These are phyloP conservation scores for Dryadomyces quercus-mongolicae DNA, from an alignment of 2,329 filamentous ascomycete genomes.

Conservation along the genomic window DNA sequence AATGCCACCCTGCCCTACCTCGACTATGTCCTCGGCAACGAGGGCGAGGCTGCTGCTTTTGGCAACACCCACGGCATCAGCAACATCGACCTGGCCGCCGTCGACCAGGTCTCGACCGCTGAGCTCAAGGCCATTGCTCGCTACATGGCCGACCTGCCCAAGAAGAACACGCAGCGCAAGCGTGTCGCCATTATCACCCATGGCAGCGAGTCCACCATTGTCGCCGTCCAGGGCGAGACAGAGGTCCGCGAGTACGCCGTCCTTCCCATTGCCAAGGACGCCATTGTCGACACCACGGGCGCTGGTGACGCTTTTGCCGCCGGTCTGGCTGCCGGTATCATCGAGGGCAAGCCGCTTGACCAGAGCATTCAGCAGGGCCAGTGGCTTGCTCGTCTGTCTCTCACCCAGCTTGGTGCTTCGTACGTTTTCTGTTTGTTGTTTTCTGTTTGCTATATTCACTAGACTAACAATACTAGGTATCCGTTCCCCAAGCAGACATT, in stretches of 20 bases:
- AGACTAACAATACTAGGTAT: constrained; percentile 38
- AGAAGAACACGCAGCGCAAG: constrained; percentile 77
- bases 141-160: constrained; percentile 75
- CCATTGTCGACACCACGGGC: constrained; percentile 94
- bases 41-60: constrained; percentile 84
- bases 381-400: constrained; percentile 89
- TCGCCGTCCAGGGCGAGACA: constrained; percentile 61
- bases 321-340: constrained; percentile 81
- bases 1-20: constrained; percentile 82
- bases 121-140: constrained; percentile 78
- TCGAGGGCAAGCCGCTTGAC: constrained; percentile 70
- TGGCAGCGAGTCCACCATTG: constrained; percentile 80
- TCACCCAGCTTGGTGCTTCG: constrained; percentile 91
- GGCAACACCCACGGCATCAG: constrained; percentile 64
- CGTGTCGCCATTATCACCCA: constrained; percentile 89
- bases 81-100: constrained; percentile 28
- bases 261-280: constrained; percentile 59
- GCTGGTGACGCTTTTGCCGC: constrained; percentile 95
- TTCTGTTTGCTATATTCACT: not conserved
- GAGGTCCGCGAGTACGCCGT: constrained; percentile 69
- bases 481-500: constrained; percentile 75
- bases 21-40: constrained; percentile 94
- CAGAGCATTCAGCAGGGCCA: constrained; percentile 82
- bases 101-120: constrained; percentile 44
- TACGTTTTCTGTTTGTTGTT: constrained; percentile 40